Evolutionary conservation across 2,329 filamentous ascomycete species (phyloP).

Genomic region (Dendrostoma leiphaemia): DNA sequence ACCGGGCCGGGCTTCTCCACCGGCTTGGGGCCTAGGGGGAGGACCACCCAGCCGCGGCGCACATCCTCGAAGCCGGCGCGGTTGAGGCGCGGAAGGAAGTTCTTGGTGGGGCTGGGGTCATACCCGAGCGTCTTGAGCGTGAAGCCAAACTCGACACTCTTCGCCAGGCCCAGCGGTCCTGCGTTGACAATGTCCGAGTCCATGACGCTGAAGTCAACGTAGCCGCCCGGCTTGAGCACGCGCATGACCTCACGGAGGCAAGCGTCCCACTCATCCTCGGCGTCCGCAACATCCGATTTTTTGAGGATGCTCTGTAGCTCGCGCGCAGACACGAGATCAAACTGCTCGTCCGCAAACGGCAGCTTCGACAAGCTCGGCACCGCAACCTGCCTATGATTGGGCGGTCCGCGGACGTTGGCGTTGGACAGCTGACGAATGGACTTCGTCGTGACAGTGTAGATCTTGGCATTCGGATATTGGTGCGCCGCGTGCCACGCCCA

Average conservation of each 20-base stretch:
- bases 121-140: conserved; percentile 87
- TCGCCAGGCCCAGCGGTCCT: conserved; percentile 74
- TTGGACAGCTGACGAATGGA: conserved; percentile 68
- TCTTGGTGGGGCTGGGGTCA: conserved; percentile 79
- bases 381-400: conserved; percentile 81
- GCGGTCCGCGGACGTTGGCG: conserved; percentile 74
- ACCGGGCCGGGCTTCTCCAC: conserved; percentile 34
- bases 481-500: conserved; percentile 95
- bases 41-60: conserved; percentile 82
- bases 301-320: conserved; percentile 85
- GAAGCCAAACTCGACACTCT: conserved; percentile 89
- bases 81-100: conserved; percentile 72
- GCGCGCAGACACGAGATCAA: conserved; percentile 88
- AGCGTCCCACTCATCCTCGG: conserved; percentile 81
- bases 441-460: conserved; percentile 84
- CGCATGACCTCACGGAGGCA: conserved; percentile 85
- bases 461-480: conserved; percentile 79
- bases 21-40: conserved; percentile 68
- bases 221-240: conserved; percentile 88
- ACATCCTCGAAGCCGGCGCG: conserved; percentile 76
- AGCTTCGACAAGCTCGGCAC: conserved; percentile 76
- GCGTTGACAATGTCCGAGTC: conserved; percentile 89
- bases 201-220: conserved; percentile 85
- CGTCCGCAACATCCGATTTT: conserved; percentile 58
- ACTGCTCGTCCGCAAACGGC: conserved; percentile 81